Conservation (phyloP, 2,329 filamentous ascomycete genomes). For the Xylaria digitata region DNA sequence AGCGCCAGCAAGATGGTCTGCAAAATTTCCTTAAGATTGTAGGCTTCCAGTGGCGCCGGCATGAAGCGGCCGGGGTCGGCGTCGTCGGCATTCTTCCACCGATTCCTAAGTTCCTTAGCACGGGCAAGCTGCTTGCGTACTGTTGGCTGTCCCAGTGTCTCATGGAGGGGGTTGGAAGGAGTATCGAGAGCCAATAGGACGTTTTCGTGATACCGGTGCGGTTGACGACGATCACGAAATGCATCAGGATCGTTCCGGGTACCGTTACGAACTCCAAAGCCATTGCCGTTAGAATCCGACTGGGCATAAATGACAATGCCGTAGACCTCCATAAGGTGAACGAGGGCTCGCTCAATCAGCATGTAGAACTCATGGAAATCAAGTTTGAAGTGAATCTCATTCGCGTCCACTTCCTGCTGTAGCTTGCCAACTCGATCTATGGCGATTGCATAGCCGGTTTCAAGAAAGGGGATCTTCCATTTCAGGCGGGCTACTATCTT, state of each 20-base stretch:
- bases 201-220: constrained; percentile 75
- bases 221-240: constrained; percentile 41
- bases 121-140: constrained; percentile 69
- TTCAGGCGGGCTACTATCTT: constrained; percentile 70
- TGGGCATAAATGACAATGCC: constrained; percentile 61
- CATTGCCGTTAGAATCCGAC: constrained; percentile 18
- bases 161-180: constrained; percentile 66
- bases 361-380: constrained; percentile 84
- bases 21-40: constrained; percentile 72
- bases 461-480: constrained; percentile 72
- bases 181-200: constrained; percentile 71
- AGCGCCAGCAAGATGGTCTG: constrained; percentile 67
- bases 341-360: constrained; percentile 76
- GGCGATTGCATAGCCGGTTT: constrained; percentile 66
- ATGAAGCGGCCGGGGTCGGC: constrained; percentile 25
- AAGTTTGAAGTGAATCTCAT: constrained; percentile 78
- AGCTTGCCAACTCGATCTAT: constrained; percentile 54
- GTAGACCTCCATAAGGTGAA: constrained; percentile 73
- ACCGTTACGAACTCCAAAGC: constrained; percentile 26
- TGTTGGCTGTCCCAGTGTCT: constrained; percentile 64
- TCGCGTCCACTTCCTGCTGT: constrained; percentile 45
- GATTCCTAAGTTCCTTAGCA: constrained; percentile 77
- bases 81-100: constrained; percentile 76
- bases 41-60: constrained; percentile 63
- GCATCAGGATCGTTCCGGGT: background rate